Base-by-base conservation (phyloP, 2,329 filamentous ascomycete genomes). In the Geosmithia flava region DNA sequence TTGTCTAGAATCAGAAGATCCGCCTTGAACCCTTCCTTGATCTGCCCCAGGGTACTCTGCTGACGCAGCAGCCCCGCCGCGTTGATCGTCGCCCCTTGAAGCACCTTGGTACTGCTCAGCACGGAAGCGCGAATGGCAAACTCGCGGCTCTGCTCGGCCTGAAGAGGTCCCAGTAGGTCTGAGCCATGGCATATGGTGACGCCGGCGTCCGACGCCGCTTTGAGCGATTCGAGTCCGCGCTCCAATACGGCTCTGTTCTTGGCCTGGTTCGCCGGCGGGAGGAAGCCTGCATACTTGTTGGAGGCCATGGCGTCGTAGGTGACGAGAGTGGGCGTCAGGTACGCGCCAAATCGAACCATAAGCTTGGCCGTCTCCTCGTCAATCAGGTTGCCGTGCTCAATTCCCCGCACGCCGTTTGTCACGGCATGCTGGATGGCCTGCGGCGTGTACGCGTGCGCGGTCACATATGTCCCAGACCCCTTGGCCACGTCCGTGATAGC, bases 381-480 rank as follows among this genome's bases (percentile, higher is more conserved):
- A 30, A 71, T 54, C 33, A 72, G 55, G 51, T 70, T 72, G 1
- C 69, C 68, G 49, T 72, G 62, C 64, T 52, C 70, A 62, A 80
- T 79, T 1, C 74, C 74, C 19, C 55, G 64, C 1, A 75, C 76
- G 30, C 75, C 78, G 45, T 79, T 73, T 15, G 70, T 64, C 19
- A 81, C 64, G 1, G 73, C 73, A 49, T 78, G 74, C 7, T 67
- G 65, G 39, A 81, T 79, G 0, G 75, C 69, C 42, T 62, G 57
- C 3, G 73, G 68, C 0, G 75, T 80, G 56, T 81, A 80, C 1
- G 74, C 74, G 53, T 81, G 77, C 2, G 72, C 71, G 1, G 76
- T 80, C 1, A 79, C 76, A 52, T 71, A 76, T 0, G 71, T 78
- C 3, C 68, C 68, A 7, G 65, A 60, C 49, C 72, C 68, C 7